Evolutionary conservation across 192 early-diverging fungal genomes (phyloP), one percentile per base, ranked within the genome.

Genomic region (Chytriomyces hyalinus): DNA sequence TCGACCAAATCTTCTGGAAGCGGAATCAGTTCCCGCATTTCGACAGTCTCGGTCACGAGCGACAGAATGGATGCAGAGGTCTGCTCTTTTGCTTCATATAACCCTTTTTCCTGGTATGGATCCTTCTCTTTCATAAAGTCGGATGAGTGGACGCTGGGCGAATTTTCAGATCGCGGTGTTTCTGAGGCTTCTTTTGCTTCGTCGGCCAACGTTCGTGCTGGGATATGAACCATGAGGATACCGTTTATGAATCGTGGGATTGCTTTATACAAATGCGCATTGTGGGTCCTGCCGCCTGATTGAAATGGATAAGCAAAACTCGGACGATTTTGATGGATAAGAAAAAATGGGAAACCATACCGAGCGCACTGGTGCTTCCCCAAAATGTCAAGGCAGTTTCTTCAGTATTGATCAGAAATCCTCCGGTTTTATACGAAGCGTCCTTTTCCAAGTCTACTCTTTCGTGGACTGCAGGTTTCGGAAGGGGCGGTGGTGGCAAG

Each of bases 181-280:
- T 57, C 53, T 20, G 53, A 57, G 15, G 20, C 53, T 57, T 57
- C 53, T 20, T 57, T 57, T 20, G 53, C 53, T 13, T 20, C 13
- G 13, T 57, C 53, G 15, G 13, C 15, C 13, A 20, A 1, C 20
- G 53, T 57, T 57, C 53, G 8, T 17, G 71, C 71, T 17, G 71
- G 71, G 43, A 73, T 73, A 45, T 73, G 71, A 45, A 73, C 71
- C 71, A 73, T 73, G n/a, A 68, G 28, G 28, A 49, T 49, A 49
- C 67, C 67, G 47, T 70, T 70, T 26, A 24, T 15, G 45, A 59
- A 70, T 8, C 69, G 69, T 57, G 69, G 69, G 20, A 70, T 70
- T 15, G 69, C 20, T 59, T 57, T 50, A 26, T 70, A 70, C 9
- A 70, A 17, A 70, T 70, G 69, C 10, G 69, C 47, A 20, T 70